phyloP scores from a whole-genome alignment of 345 rosid genomes.

The Adansonia digitata region DNA sequence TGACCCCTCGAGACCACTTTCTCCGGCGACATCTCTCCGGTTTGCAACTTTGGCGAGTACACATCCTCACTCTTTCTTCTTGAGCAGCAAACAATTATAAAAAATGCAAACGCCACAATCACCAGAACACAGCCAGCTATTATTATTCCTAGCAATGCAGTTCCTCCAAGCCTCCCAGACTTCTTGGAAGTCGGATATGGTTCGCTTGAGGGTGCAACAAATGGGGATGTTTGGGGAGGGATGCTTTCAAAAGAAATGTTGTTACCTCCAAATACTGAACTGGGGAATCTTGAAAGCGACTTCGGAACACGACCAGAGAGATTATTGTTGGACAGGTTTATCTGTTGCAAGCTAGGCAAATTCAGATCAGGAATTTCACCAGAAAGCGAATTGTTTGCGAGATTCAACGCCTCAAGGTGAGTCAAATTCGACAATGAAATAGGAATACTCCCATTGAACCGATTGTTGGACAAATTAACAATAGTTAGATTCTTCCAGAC shows the following conservation, averaged over 20 bases:
- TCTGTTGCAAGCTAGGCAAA: constrained; percentile 46
- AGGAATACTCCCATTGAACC: constrained; percentile 68
- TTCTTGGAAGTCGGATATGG: constrained; percentile 25
- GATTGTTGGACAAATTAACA: constrained; percentile 70
- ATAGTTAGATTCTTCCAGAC: constrained; percentile 54
- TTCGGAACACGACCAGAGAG: constrained; percentile 54
- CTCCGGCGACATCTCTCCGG: constrained; percentile 79
- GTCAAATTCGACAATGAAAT: constrained; percentile 51
- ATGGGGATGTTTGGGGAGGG: constrained; percentile 28
- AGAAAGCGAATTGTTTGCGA: constrained; percentile 73
- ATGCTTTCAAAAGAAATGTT: constrained; percentile 29
- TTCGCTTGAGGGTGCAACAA: constrained; percentile 24
- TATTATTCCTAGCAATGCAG: constrained; percentile 48
- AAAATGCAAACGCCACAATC: constrained; percentile 38
- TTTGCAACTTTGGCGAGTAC: constrained; percentile 48
- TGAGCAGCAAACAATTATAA: constrained; percentile 46
- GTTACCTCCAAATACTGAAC: constrained; percentile 67
- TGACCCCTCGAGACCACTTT: constrained; percentile 68
- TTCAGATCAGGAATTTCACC: constrained; percentile 68
- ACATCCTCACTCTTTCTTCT: constrained; percentile 39
- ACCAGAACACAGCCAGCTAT: constrained; percentile 42
- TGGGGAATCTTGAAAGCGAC: constrained; percentile 54
- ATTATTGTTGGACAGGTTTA: constrained; percentile 60
- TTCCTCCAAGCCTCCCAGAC: constrained; percentile 35
- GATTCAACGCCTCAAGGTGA: constrained; percentile 57